Percentiles rank a stretch among this genome's conserved stretches.
phyloP scores from a whole-genome alignment of 2,329 filamentous ascomycete genomes.

The Diaporthe amygdali region DNA sequence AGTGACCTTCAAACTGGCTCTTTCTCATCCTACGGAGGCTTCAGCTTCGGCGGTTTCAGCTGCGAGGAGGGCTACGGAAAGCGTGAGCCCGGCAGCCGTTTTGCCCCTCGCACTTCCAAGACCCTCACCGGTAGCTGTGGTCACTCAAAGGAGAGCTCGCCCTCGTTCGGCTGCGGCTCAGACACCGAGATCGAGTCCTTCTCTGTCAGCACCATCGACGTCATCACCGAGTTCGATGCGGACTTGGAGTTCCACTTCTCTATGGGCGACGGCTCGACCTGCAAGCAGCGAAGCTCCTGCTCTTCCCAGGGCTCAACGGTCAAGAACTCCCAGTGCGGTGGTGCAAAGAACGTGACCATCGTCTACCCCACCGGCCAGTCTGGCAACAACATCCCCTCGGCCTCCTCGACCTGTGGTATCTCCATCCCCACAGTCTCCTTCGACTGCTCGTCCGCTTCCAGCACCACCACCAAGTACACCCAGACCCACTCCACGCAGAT shows the following conservation, averaged over 20 bases:
- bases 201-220: slow-evolving; percentile 76
- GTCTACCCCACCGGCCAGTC: slow-evolving; percentile 63
- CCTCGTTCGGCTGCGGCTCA: slow-evolving; percentile 62
- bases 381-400: slow-evolving; percentile 51
- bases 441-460: slow-evolving; percentile 62
- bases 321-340: slow-evolving; percentile 89
- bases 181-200: slow-evolving; percentile 52
- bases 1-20: slow-evolving; percentile 62
- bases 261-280: slow-evolving; percentile 82
- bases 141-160: slow-evolving; percentile 51
- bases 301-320: slow-evolving; percentile 70
- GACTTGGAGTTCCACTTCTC: slow-evolving; percentile 85
- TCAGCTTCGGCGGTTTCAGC: slow-evolving; percentile 75
- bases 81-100: slow-evolving; percentile 51
- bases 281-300: slow-evolving; percentile 79
- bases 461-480: slow-evolving; percentile 31
- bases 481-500: slow-evolving; percentile 25
- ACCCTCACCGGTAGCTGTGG: slow-evolving; percentile 63
- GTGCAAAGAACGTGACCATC: slow-evolving; percentile 81
- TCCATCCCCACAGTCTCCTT: slow-evolving; percentile 78
- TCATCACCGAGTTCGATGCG: slow-evolving; percentile 76
- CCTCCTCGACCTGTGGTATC: slow-evolving; percentile 65
- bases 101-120: slow-evolving; percentile 61
- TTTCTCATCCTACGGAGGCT: slow-evolving; percentile 72
- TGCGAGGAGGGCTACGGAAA: slow-evolving; percentile 66